A percentile compares a stretch with the other conserved stretches of the same genome.
These are phyloP conservation scores for Endotrypanum monterogeii DNA, from an alignment of 208 protist species.

Conservation along the genomic window DNA sequence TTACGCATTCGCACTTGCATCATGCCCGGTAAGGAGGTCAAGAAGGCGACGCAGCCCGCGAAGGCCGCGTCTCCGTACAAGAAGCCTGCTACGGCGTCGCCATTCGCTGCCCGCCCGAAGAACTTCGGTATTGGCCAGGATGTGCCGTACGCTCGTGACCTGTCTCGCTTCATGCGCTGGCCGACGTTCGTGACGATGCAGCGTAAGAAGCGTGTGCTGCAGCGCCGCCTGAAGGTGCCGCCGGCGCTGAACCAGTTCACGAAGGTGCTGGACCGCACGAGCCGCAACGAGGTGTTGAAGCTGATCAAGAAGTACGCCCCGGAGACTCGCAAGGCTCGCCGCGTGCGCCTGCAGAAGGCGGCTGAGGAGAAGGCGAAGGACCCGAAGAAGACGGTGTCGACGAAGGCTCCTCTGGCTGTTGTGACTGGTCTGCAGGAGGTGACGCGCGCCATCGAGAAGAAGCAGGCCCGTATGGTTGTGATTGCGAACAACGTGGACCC, in stretches of 20 bases:
- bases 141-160: conserved; percentile 94
- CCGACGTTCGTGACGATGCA: conserved; percentile 99
- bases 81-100: conserved; percentile 61
- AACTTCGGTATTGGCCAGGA: conserved; percentile 94
- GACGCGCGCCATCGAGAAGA: conserved; percentile 97
- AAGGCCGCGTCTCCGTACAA: conserved; percentile 85
- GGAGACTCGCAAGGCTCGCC: conserved; percentile 95
- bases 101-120: conserved; percentile 83
- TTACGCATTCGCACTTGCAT: background rate
- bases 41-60: conserved; percentile 67
- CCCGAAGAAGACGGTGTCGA: conserved; percentile 74
- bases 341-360: conserved; percentile 90
- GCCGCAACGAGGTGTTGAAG: conserved; percentile 96
- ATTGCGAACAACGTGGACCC: conserved; percentile 99
- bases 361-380: conserved; percentile 94
- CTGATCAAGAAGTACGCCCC: conserved; percentile 99
- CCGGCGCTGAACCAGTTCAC: conserved; percentile 90
- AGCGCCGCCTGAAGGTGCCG: conserved; percentile 97
- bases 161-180: conserved; percentile 98
- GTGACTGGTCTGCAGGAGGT: conserved; percentile 99
- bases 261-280: conserved; percentile 93
- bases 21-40: conserved; percentile 90
- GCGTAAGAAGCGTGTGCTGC: conserved; percentile 97
- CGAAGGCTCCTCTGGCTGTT: conserved; percentile 90
- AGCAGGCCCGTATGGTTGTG: conserved; percentile 99